A percentile compares a stretch with the other conserved stretches of the same genome.
Evolutionary conservation across 1,284 basidiomycete species (phyloP).

Genomic region (Tilletia setariae): DNA sequence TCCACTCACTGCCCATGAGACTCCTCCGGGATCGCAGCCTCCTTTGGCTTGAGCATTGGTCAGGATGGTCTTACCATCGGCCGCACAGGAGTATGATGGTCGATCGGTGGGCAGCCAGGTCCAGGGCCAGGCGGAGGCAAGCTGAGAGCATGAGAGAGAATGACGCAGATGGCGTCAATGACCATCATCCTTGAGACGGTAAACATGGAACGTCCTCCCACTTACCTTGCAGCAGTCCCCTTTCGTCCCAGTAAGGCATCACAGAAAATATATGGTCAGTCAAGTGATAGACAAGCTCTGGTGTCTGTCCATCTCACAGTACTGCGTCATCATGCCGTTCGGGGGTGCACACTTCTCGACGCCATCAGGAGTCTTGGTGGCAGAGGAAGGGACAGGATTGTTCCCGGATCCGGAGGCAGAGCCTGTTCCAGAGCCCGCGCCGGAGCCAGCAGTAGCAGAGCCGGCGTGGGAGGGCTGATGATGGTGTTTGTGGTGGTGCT

Average conservation of each 20-base stretch:
- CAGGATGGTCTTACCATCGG: background rate
- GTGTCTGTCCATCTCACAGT: background rate
- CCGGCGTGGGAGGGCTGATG: background rate
- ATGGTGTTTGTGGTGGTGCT: background rate
- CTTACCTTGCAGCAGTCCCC: conserved; percentile 13
- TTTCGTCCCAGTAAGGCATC: background rate
- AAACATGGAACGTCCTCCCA: too few relatives aligned
- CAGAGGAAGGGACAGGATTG: background rate
- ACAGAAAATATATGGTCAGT: background rate
- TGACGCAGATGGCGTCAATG: too few relatives aligned
- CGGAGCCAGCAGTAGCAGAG: background rate
- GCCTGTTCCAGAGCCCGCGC: too few relatives aligned
- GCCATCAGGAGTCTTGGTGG: background rate
- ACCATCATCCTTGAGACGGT: too few relatives aligned
- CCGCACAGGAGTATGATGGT: background rate
- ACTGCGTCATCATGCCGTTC: background rate
- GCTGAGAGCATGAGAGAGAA: too few relatives aligned
- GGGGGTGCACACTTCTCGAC: background rate
- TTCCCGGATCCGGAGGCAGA: background rate
- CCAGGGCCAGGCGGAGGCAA: background rate
- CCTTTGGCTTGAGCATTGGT: background rate
- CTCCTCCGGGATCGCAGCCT: background rate
- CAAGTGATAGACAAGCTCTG: background rate
- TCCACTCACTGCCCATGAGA: background rate
- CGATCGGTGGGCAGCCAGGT: background rate